Evolutionary conservation across 345 rosid species (phyloP), one percentile per base, ranked within the genome.

Genomic region (Hibiscus trionum): DNA sequence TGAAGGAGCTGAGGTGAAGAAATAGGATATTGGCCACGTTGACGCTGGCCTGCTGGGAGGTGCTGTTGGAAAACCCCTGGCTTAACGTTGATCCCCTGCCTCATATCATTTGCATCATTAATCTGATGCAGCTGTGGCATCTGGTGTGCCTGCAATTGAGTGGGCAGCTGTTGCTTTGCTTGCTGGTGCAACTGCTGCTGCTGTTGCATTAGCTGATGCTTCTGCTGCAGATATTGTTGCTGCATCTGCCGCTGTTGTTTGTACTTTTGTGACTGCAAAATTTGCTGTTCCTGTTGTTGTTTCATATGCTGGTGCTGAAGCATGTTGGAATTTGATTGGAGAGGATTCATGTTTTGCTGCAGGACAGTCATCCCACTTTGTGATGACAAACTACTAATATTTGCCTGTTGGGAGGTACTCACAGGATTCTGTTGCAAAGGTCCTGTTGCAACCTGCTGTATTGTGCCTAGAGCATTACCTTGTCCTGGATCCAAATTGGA

Each of bases 1-100:
- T 79, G 97, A 73, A 84, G 81, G 72, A 83, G 78, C 70, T 94
- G 98, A 65, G 98, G 93, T 15, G 96, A 88, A 73, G 96, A 85
- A 74, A 80, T 86, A 70, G 93, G 77, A 82, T 84, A 91, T 26
- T 90, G 79, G 24, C 87, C 53, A 73, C 89, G 62, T 47, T 84
- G 57, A 17, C 92, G 93, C 80, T 89, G 97, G 74, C 84, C 83
- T 53, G 79, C 76, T 4, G 87, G 73, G 63, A 82, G 82, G 77
- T 88, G 93, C 62, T 84, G 98, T 79, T 86, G 99, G 77, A 84
- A 87, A 74, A 85, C 88, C 57, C 86, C 97, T 33, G 83, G 84
- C 79, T 88, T 89, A 64, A 63, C 84, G 37, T 81, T 86, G 84
- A 95, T 82, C 12, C 90, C 93, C 61, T 79, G 93, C 82, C 96